These are phyloP conservation scores for Yamadazyma spencermartinsiae DNA, from an alignment of 1,139 yeast species.

Conservation along the genomic window DNA sequence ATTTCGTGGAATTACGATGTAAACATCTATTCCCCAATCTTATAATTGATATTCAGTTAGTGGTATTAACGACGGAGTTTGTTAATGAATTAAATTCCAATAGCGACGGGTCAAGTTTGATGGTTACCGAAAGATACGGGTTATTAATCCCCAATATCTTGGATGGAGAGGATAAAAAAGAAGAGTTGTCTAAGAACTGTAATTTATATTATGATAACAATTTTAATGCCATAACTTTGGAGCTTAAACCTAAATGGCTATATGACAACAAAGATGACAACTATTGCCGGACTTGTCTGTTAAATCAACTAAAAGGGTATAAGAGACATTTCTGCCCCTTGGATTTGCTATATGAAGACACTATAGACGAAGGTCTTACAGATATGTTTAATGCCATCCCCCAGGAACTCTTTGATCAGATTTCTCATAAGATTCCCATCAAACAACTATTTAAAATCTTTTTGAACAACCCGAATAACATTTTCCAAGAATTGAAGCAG, in stretches of 20 bases:
- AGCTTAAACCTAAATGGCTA: constrained; percentile 51
- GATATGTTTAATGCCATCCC: constrained; percentile 38
- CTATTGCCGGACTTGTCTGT: constrained; percentile 49
- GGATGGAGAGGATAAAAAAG: constrained; percentile 31
- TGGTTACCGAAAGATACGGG: constrained; percentile 42
- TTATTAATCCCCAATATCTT: constrained; percentile 43
- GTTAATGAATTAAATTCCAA: constrained; percentile 28
- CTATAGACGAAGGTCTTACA: constrained; percentile 34
- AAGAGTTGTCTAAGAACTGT: constrained; percentile 37
- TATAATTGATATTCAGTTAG: constrained; percentile 41
- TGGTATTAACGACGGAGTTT: constrained; percentile 37
- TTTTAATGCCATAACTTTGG: constrained; percentile 36
- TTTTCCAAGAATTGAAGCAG: constrained; percentile 38
- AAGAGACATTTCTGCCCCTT: constrained; percentile 46
- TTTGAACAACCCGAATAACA: constrained; percentile 32
- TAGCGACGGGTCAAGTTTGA: constrained; percentile 32
- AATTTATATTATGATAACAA: constrained; percentile 27
- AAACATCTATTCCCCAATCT: constrained; percentile 40
- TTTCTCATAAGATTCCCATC: constrained; percentile 29
- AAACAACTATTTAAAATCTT: constrained; percentile 28
- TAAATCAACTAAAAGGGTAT: constrained; percentile 35
- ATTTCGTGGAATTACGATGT: constrained; percentile 44
- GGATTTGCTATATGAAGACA: constrained; percentile 35
- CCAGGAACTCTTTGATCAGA: constrained; percentile 19
- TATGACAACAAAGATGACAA: constrained; percentile 39